Conservation (phyloP, 352 stramenopile species). For the Discostella stelligera region DNA sequence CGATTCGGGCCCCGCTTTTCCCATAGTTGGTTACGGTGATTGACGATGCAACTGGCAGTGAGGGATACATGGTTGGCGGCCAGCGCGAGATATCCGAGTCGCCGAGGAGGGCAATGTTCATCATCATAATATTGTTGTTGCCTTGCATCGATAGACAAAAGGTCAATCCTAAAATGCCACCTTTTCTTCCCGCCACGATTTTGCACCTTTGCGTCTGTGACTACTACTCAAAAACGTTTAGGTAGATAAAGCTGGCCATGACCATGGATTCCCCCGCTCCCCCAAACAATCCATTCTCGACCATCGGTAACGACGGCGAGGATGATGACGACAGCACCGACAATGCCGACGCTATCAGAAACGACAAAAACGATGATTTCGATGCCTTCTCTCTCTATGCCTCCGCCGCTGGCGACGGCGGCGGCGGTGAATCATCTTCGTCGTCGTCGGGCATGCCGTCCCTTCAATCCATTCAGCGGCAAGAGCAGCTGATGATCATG, state of each 20-base stretch:
- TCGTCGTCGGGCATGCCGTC: constrained; percentile 18
- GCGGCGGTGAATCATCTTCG: too few relatives aligned
- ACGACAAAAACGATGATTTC: not conserved
- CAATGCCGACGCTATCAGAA: not conserved
- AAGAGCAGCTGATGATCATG: constrained; percentile 26
- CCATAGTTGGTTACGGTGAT: constrained; percentile 14
- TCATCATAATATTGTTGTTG: not conserved
- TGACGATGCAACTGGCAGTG: not conserved
- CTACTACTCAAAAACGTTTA: too few relatives aligned
- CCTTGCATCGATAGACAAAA: too few relatives aligned
- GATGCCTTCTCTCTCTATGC: not conserved
- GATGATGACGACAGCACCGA: not conserved
- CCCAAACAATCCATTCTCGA: constrained; percentile 8
- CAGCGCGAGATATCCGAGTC: constrained; percentile 76
- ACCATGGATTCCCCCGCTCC: not conserved
- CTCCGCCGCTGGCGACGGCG: not conserved
- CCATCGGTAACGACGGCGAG: not conserved
- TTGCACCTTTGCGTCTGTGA: too few relatives aligned
- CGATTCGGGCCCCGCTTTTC: constrained; percentile 28
- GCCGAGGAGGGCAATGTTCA: constrained; percentile 49
- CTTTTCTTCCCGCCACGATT: too few relatives aligned
- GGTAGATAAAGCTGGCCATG: too few relatives aligned
- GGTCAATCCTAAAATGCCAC: too few relatives aligned
- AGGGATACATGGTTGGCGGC: constrained; percentile 53
- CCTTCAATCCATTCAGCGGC: constrained; percentile 31